Base-by-base conservation (phyloP, 129 eudicot species). In the Pseudognaphalium luteoalbum region DNA sequence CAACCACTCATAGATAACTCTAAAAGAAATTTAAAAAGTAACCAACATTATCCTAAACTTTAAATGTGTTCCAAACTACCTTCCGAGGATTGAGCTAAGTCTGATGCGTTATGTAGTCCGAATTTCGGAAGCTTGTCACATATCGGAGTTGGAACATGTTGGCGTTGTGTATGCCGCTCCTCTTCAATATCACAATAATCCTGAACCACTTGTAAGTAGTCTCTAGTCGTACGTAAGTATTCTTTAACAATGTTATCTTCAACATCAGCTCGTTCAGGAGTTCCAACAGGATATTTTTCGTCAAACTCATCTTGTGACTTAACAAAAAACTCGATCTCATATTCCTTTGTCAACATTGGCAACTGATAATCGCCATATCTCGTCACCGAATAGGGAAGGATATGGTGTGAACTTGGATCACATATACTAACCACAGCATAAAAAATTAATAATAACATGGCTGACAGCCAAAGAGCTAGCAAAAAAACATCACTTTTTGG, bases 41-140 rank as follows among this genome's bases (percentile, higher is more conserved):
- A 50, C 14, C 15, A 50, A 2, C 56, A 10, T 50, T 50, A 50
- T 16, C 17, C 56, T 3, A 50, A 12, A 50, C 15, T 50, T 7
- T 50, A 50, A 50, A 50, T 50, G 15, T 50, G 19, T 14, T 50
- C 56, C 2, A 50, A 50, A 50, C 15, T 10, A 50, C 15, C 56
- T 50, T 34, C 37, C 37, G 37, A 34, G 6, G 37, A 34, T 34
- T 6, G n/a, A 15, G 19, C 66, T 22, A 6, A 25, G 41, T 15
- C 30, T 59, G 15, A 25, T 6, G 65, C 4, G 21, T 59, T 3
- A 59, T 59, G 29, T 59, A 25, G 2, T 59, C 65, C 29, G 4
- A 59, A 59, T 21, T 22, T 21, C 21, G 20, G 28, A 62, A 62
- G 68, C 68, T 62, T 62, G 68, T 62, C 68, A 22, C 68, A 62